Evolutionary conservation across 1,284 basidiomycete species (phyloP).

Genomic region (Pascua guehoae): DNA sequence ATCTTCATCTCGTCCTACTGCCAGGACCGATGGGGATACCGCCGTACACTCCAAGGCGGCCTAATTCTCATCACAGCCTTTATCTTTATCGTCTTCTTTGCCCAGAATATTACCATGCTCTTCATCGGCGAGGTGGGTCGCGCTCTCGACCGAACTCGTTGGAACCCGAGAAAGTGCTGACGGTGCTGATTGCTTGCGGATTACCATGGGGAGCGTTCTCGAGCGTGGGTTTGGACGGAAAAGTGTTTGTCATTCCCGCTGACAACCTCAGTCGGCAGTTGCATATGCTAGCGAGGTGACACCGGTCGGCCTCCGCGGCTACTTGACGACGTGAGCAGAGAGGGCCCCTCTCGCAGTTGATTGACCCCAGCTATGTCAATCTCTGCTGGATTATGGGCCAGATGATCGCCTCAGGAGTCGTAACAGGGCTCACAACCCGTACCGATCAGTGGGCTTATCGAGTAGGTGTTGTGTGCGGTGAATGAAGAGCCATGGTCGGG

Average conservation of each 20-base stretch:
- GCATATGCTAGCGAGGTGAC: conserved; percentile 55
- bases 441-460: too few species aligned
- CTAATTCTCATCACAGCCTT: conserved; percentile 34
- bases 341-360: too few species aligned
- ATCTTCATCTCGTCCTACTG: conserved; percentile 23
- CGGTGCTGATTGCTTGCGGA: conserved; percentile 32
- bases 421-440: conserved; percentile 11
- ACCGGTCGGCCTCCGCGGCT: conserved; percentile 36
- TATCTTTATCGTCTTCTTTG: conserved; percentile 46
- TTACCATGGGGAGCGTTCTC: conserved; percentile 51
- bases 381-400: conserved; percentile 53
- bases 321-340: conserved; percentile 24
- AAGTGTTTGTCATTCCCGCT: too few species aligned
- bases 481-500: conserved; percentile 32
- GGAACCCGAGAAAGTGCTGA: conserved; percentile 11
- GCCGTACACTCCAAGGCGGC: conserved; percentile 19
- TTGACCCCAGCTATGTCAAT: conserved; percentile 42
- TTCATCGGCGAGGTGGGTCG: conserved; percentile 21
- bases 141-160: too few species aligned
- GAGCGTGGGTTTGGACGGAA: too few species aligned
- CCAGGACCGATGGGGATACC: conserved; percentile 29
- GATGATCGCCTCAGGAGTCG: conserved; percentile 18
- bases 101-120: conserved; percentile 22
- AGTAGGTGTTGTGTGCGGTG: too few species aligned
- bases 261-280: too few species aligned